A percentile compares a stretch with the other conserved stretches of the same genome.
These are phyloP conservation scores for Colletotrichum sp. DNA, from an alignment of 2,329 filamentous ascomycete species.

Conservation along the genomic window DNA sequence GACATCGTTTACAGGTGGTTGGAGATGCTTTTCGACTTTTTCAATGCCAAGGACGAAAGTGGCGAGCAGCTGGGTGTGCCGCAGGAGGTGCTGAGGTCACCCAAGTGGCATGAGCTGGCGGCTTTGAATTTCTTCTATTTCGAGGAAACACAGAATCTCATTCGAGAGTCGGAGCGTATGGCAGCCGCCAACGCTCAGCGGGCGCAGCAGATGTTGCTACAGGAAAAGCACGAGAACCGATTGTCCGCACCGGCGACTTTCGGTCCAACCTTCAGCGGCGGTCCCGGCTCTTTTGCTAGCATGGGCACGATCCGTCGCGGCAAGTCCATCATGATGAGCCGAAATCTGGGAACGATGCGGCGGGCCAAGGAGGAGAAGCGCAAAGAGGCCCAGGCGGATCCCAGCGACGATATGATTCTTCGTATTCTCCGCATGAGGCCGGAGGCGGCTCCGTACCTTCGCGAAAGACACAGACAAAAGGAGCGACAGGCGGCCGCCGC, in stretches of 20 bases:
- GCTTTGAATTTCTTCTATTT: constrained; percentile 99
- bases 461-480: constrained; percentile 90
- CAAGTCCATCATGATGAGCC: constrained; percentile 89
- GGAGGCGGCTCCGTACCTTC: constrained; percentile 85
- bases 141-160: constrained; percentile 86
- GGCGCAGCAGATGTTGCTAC: constrained; percentile 70
- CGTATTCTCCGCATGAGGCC: constrained; percentile 93
- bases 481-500: constrained; percentile 89
- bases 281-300: constrained; percentile 62
- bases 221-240: constrained; percentile 51
- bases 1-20: constrained; percentile 97
- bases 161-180: constrained; percentile 96
- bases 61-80: constrained; percentile 86
- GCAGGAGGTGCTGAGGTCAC: constrained; percentile 89
- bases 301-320: constrained; percentile 70
- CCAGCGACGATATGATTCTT: constrained; percentile 97
- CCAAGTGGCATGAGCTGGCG: constrained; percentile 97
- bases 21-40: constrained; percentile 88
- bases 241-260: constrained; percentile 66
- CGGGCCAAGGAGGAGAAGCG: constrained; percentile 96
- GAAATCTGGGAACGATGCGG: constrained; percentile 95
- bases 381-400: constrained; percentile 93
- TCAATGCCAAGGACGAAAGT: constrained; percentile 89
- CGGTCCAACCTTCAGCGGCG: constrained; percentile 55
- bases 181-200: constrained; percentile 83